Base-by-base conservation (phyloP, 148 eudicot genomes). In the Rhododendron vialii region DNA sequence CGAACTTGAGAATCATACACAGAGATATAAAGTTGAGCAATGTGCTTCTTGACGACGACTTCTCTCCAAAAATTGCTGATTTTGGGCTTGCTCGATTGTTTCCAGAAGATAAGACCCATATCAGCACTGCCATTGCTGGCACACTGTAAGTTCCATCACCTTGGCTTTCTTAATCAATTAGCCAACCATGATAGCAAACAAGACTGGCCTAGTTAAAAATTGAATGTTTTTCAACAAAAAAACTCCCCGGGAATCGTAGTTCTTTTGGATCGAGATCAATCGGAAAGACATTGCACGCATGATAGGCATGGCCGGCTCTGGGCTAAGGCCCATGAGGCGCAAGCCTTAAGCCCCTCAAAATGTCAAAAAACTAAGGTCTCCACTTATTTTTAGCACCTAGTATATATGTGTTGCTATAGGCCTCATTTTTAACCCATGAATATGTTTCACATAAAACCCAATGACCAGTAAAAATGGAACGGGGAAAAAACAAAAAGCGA, bases 91-190 rank as follows among this genome's bases (percentile, higher is more conserved):
- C 91, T 24, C 83, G 94, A 50, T 88, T 87, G 53, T 88, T 91
- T 71, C 94, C 89, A 30, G 90, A 90, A 87, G 94, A 93, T 78
- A 82, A 91, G 73, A 90, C 83, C 86, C 93, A 93, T 79, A 89
- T 93, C 28, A 93, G 93, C 90, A 91, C 95, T 18, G 92, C 89
- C 55, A 86, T 92, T 84, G 94, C 95, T 22, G 95, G 95, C 43
- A 93, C 95, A 85, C 81, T 93, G 93, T 93, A 81, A 85, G 95
- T 84, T 59, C 26, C 38, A 53, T 3, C 43, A 55, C 71, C n/a
- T 83, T 69, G 2, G 28, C 59, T 48, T 13, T 26, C 20, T 22
- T 48, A 8, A 36, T 36, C 20, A 38, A 15, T 75, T 73, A 28
- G 2, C 78, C 0, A 38, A 75, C 79, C 2, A 75, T 1, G 47